A percentile compares a stretch with the other conserved stretches of the same genome.
Conservation (phyloP, 2,329 filamentous ascomycete genomes). For the Cercospora citrullina region DNA sequence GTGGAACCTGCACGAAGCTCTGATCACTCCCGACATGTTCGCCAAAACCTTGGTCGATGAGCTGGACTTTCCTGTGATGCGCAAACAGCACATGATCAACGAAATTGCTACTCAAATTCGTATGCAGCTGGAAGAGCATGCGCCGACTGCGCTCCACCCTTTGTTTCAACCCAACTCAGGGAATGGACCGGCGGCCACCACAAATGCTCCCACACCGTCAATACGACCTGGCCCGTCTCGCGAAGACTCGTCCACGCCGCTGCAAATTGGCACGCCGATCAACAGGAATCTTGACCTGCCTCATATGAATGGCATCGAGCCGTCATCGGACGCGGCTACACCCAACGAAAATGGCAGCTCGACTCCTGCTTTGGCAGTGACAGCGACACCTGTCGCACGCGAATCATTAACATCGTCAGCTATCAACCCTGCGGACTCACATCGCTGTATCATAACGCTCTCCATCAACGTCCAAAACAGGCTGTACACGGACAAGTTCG, state of each 20-base stretch:
- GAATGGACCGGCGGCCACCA: constrained; percentile 33
- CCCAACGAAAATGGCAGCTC: constrained; percentile 49
- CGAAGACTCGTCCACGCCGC: constrained; percentile 51
- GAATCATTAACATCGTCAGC: constrained; percentile 51
- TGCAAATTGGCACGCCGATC: constrained; percentile 34
- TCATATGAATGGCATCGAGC: constrained; percentile 51
- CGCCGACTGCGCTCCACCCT: constrained; percentile 88
- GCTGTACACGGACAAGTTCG: constrained; percentile 94
- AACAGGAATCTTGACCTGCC: constrained; percentile 43
- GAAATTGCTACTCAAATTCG: constrained; percentile 94
- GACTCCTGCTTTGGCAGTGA: constrained; percentile 62
- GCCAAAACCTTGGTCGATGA: constrained; percentile 89
- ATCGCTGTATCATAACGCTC: constrained; percentile 86
- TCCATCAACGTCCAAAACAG: constrained; percentile 90
- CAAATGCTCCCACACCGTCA: constrained; percentile 36
- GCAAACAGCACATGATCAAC: constrained; percentile 62
- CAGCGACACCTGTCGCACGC: constrained; percentile 59
- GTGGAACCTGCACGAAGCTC: constrained; percentile 94
- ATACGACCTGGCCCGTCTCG: constrained; percentile 48
- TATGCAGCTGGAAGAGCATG: constrained; percentile 93
- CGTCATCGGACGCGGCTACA: constrained; percentile 46
- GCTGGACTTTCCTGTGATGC: constrained; percentile 79
- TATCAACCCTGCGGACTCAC: constrained; percentile 88
- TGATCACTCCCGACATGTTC: constrained; percentile 94
- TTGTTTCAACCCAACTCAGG: constrained; percentile 68